Conservation (phyloP, 495 filamentous ascomycete species). For the Extremus antarcticus region DNA sequence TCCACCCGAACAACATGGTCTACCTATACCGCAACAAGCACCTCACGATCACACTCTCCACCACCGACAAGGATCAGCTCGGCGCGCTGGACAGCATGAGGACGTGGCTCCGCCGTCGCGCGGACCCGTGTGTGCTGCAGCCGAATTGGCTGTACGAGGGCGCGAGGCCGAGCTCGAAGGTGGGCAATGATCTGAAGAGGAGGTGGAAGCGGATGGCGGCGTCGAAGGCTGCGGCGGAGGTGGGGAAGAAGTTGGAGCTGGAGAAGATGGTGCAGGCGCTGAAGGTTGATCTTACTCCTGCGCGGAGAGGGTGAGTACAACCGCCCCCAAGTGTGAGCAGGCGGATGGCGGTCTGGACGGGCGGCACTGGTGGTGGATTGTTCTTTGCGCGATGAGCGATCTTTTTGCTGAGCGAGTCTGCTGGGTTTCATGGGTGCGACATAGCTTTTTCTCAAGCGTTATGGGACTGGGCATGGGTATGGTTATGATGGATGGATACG, state of each 20-base stretch:
- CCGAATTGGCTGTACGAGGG: slow-evolving; percentile 14
- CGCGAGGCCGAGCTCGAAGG: not conserved
- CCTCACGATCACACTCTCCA: slow-evolving; percentile 4
- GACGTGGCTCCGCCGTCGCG: slow-evolving; percentile 14
- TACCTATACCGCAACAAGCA: slow-evolving; percentile 11
- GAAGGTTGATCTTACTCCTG: not conserved
- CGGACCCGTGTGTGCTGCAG: slow-evolving; percentile 11
- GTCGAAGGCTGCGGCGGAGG: slow-evolving; percentile 8
- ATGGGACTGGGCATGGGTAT: too few species aligned
- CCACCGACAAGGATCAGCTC: not conserved
- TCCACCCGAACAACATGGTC: slow-evolving; percentile 6
- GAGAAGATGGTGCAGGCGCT: slow-evolving; percentile 12
- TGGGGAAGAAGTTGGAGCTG: slow-evolving; percentile 15
- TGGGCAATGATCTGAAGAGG: slow-evolving; percentile 17
- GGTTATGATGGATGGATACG: too few species aligned
- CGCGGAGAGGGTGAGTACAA: not conserved
- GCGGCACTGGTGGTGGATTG: too few species aligned
- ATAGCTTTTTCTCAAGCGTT: too few species aligned
- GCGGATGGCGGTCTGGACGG: too few species aligned
- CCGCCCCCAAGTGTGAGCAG: too few species aligned
- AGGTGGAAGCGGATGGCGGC: slow-evolving; percentile 9
- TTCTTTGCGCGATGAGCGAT: too few species aligned
- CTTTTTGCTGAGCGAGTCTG: too few species aligned
- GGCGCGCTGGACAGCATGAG: not conserved
- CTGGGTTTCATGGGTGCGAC: too few species aligned